Conservation (phyloP, 2,329 filamentous ascomycete species). For the Claviceps humidiphila region DNA sequence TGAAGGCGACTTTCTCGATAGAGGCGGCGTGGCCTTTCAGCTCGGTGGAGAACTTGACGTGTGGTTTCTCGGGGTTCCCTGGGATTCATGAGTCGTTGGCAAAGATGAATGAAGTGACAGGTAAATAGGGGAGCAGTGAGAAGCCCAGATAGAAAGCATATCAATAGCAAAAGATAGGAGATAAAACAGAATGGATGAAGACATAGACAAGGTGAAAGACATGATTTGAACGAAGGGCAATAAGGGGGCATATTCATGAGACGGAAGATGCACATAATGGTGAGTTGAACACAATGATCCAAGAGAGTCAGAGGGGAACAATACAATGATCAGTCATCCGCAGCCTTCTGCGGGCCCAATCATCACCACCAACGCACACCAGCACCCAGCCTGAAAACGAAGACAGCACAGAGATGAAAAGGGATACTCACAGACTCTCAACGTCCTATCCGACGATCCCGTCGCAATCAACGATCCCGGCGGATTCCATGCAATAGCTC, state of each 20-base stretch:
- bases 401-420: neutral
- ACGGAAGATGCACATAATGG: no score
- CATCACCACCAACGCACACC: neutral
- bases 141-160: no score
- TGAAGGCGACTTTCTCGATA: constrained; percentile 67
- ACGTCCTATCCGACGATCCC: constrained; percentile 53
- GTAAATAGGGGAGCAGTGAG: no score
- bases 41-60: constrained; percentile 63
- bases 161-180: neutral
- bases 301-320: no score
- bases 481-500: constrained; percentile 81
- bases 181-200: neutral
- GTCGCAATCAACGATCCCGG: constrained; percentile 74
- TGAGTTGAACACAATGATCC: no score
- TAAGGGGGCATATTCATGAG: no score
- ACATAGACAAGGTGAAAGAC: neutral
- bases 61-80: constrained; percentile 66
- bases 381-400: neutral
- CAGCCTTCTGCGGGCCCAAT: no score
- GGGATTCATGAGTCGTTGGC: neutral
- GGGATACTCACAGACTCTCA: constrained; percentile 50
- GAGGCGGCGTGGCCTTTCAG: constrained; percentile 52
- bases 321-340: no score
- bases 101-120: neutral
- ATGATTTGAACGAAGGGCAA: neutral